These are phyloP conservation scores for Nitzschia palea DNA, from an alignment of 108 stramenopile species.

Conservation along the genomic window DNA sequence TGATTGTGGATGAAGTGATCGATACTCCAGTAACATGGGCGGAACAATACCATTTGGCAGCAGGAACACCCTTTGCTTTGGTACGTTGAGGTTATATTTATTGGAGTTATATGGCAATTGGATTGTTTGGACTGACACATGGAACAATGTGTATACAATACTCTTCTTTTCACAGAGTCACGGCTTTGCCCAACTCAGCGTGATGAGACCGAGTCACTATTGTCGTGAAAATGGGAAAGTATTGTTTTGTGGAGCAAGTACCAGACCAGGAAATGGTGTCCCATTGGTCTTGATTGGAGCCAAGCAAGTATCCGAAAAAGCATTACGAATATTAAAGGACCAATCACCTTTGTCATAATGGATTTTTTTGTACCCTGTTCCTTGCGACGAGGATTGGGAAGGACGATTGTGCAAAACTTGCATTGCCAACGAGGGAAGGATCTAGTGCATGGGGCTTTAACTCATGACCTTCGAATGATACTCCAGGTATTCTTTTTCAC, in stretches of 20 bases:
- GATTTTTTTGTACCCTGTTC: no score
- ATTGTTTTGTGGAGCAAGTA: conserved; percentile 86
- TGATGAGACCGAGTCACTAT: conserved; percentile 56
- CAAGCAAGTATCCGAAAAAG: conserved; percentile 56
- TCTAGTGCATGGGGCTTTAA: no score
- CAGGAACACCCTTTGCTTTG: conserved; percentile 79
- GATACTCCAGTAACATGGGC: conserved; percentile 79
- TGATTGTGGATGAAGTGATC: conserved; percentile 68
- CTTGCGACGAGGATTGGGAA: no score
- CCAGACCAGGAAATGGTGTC: conserved; percentile 90
- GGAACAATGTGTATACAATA: no score
- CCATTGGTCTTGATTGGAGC: conserved; percentile 87
- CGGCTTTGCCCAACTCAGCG: conserved; percentile 73
- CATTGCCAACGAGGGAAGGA: no score
- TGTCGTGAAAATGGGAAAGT: conserved; percentile 50
- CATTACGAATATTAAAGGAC: conserved; percentile 1
- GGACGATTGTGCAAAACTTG: no score
- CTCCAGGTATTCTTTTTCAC: no score
- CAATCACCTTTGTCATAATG: no score
- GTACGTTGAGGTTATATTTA: conserved; percentile 20
- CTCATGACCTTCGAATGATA: no score
- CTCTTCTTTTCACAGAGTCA: conserved; percentile 42
- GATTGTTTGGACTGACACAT: no score
- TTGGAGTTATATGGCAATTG: no score
- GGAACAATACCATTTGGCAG: conserved; percentile 71